Evolutionary conservation across 768 basidiomycete species (phyloP).

Genomic region (Candolleomyces efflorescens): DNA sequence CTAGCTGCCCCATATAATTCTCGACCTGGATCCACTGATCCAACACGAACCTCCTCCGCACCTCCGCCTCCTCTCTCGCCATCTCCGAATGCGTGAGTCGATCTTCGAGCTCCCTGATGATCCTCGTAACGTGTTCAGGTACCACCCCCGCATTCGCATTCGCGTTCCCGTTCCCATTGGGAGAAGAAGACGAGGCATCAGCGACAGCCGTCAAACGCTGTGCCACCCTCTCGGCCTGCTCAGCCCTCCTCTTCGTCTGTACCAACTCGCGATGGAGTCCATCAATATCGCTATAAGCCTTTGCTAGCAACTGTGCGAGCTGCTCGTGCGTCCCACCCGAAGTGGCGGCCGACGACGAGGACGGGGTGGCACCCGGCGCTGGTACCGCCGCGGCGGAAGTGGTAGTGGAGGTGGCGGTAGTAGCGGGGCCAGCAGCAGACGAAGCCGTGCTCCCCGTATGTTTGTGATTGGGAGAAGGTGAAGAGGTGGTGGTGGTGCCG

Average conservation of each 20-base stretch:
- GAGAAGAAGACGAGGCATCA: too few relatives aligned
- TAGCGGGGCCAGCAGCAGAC: too few relatives aligned
- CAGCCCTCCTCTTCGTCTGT: slow-evolving; percentile 37
- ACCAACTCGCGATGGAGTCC: slow-evolving; percentile 46
- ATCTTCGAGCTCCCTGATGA: neutral
- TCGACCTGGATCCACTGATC: neutral
- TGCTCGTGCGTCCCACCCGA: slow-evolving; percentile 33
- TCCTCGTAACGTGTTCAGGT: neutral
- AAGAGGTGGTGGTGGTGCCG: too few relatives aligned
- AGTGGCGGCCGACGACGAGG: neutral
- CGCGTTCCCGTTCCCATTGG: too few relatives aligned
- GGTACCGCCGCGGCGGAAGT: too few relatives aligned
- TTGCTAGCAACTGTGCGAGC: slow-evolving; percentile 54
- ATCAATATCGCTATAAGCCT: slow-evolving; percentile 51
- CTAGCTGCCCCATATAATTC: neutral
- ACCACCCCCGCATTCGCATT: neutral
- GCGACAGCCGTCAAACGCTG: slow-evolving; percentile 19
- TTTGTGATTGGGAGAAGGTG: too few relatives aligned
- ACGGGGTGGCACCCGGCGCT: too few relatives aligned
- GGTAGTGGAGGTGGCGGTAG: too few relatives aligned
- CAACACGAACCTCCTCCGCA: neutral
- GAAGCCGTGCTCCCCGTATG: too few relatives aligned
- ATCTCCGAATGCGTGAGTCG: neutral
- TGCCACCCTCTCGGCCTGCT: slow-evolving; percentile 46
- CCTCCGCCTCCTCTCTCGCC: neutral